phyloP scores from a whole-genome alignment of 768 basidiomycete genomes.

The Naematelia encephala region DNA sequence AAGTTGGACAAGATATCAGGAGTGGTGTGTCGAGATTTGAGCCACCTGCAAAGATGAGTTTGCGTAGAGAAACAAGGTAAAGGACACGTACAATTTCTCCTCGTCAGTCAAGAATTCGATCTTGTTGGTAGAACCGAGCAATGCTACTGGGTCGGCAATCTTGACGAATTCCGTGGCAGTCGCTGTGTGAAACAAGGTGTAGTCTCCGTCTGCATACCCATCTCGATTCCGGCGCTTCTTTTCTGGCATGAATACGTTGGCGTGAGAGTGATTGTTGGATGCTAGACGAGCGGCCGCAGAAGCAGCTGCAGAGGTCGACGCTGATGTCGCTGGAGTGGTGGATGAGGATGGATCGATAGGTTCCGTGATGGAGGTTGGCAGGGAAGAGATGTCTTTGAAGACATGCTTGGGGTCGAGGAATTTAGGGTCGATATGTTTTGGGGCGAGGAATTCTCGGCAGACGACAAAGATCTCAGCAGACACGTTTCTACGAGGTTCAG shows the following conservation, averaged over 20 bases:
- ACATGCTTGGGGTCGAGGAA: slow-evolving; percentile 97
- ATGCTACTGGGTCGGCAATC: slow-evolving; percentile 66
- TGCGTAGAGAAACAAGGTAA: neutral
- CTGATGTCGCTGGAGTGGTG: slow-evolving; percentile 9
- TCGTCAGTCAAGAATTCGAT: slow-evolving; percentile 75
- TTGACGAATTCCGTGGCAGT: slow-evolving; percentile 69
- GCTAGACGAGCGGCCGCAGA: slow-evolving; percentile 57
- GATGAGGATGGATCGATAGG: slow-evolving; percentile 16
- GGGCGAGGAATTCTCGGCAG: slow-evolving; percentile 89
- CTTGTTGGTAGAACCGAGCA: slow-evolving; percentile 68
- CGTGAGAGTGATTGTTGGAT: slow-evolving; percentile 64
- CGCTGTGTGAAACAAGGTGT: slow-evolving; percentile 76
- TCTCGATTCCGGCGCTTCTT: slow-evolving; percentile 90
- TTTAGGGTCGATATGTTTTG: slow-evolving; percentile 93
- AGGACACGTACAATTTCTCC: slow-evolving; percentile 69
- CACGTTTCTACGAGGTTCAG: slow-evolving; percentile 66
- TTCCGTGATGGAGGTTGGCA: slow-evolving; percentile 41
- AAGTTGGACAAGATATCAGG: slow-evolving; percentile 76
- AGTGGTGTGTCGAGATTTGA: slow-evolving; percentile 67
- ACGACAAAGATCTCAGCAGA: slow-evolving; percentile 99
- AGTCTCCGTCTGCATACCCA: slow-evolving; percentile 92
- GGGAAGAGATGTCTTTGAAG: slow-evolving; percentile 69
- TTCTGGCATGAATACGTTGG: slow-evolving; percentile 93
- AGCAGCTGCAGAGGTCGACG: slow-evolving; percentile 29
- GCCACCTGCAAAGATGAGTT: slow-evolving; percentile 59